Evolutionary conservation across 2,329 filamentous ascomycete species (phyloP).

Genomic region (Aspergillus fumigatus): DNA sequence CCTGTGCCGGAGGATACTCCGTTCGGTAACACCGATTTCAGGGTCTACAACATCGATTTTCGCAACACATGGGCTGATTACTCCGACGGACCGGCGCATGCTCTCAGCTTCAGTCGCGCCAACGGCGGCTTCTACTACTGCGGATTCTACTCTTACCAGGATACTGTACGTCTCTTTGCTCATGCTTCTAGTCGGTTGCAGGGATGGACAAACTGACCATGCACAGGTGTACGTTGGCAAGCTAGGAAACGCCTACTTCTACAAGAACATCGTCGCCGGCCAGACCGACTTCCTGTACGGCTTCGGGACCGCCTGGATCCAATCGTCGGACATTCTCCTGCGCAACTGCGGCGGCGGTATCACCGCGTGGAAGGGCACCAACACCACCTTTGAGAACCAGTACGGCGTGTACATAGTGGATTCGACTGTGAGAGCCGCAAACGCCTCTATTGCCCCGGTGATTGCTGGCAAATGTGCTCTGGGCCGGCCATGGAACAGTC

Average conservation of each 20-base stretch:
- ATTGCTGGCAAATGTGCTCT: conserved; percentile 51
- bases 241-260: conserved; percentile 62
- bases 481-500: conserved; percentile 60
- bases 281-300: conserved; percentile 67
- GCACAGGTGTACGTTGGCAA: conserved; percentile 58
- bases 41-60: conserved; percentile 64
- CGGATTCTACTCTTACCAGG: conserved; percentile 64
- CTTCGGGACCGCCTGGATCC: conserved; percentile 61
- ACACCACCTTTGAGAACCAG: conserved; percentile 62
- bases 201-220: neutral
- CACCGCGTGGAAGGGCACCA: conserved; percentile 65
- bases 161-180: conserved; percentile 45
- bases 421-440: conserved; percentile 52
- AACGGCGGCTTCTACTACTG: conserved; percentile 65
- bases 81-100: conserved; percentile 54
- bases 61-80: conserved; percentile 55
- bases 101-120: conserved; percentile 57
- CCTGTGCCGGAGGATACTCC: conserved; percentile 57
- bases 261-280: conserved; percentile 56
- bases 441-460: conserved; percentile 38
- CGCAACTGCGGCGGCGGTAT: conserved; percentile 62
- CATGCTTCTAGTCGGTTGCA: neutral
- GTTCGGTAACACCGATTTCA: conserved; percentile 60
- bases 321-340: conserved; percentile 51
- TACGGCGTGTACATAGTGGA: conserved; percentile 63